Percentiles rank a stretch among this genome's conserved stretches.
Conservation (phyloP, 2,329 filamentous ascomycete species). For the Ophiostoma triangulosporum region DNA sequence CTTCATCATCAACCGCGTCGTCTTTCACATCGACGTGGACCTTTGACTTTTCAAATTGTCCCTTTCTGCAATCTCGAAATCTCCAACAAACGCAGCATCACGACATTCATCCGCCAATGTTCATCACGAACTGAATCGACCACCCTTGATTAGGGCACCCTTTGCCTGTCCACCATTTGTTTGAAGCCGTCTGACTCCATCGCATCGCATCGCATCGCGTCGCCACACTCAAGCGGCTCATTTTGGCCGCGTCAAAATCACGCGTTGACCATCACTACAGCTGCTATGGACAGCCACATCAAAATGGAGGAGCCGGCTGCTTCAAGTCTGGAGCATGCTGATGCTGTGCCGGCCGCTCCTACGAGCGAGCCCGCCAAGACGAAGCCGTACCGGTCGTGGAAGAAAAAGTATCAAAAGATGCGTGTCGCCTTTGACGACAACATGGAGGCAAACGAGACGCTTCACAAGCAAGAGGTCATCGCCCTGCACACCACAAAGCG, state of each 20-base stretch:
- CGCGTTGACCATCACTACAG: neutral
- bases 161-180: neutral
- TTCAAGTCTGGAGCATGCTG: neutral
- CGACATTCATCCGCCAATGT: neutral
- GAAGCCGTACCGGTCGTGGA: constrained; percentile 51
- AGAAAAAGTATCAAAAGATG: constrained; percentile 95
- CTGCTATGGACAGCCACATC: constrained; percentile 21
- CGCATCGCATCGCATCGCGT: neutral
- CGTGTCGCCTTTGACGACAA: constrained; percentile 62
- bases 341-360: constrained; percentile 21
- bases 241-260: neutral
- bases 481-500: constrained; percentile 70
- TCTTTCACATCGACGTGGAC: neutral
- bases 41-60: neutral
- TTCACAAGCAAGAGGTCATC: constrained; percentile 70
- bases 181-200: too few relatives aligned
- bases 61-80: neutral
- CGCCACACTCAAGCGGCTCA: neutral
- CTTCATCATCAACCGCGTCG: neutral
- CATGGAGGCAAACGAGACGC: constrained; percentile 67
- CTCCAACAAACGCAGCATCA: neutral
- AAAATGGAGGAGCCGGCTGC: constrained; percentile 28
- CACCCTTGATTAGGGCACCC: neutral
- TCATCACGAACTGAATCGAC: neutral
- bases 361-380: constrained; percentile 25